Conservation (phyloP, 768 basidiomycete species). For the Hydnomerulius pinastri region DNA sequence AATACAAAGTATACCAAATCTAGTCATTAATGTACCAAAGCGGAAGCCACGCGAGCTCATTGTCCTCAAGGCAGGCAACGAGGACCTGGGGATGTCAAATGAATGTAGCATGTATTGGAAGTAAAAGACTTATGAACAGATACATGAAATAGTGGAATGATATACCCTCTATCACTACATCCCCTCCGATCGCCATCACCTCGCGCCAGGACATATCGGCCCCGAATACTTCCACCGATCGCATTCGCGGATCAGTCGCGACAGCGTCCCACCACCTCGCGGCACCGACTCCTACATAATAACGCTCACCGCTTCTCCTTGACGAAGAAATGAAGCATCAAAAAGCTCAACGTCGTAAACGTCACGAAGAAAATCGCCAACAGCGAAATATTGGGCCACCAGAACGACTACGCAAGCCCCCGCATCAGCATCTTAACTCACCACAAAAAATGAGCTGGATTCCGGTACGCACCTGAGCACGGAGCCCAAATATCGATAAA, state of each 20-base stretch:
- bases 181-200: not conserved
- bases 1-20: conserved; percentile 13
- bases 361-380: conserved; percentile 84
- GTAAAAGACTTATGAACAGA: not conserved
- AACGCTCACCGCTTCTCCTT: conserved; percentile 58
- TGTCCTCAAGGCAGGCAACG: not conserved
- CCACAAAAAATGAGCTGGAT: not conserved
- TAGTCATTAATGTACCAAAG: not conserved
- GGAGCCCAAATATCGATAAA: conserved; percentile 89
- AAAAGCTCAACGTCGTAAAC: conserved; percentile 76
- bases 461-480: conserved; percentile 71
- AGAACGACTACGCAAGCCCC: conserved; percentile 74
- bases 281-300: not conserved
- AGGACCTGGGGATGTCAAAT: not conserved
- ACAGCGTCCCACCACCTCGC: not conserved
- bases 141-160: not conserved
- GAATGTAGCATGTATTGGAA: not conserved
- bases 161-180: not conserved
- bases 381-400: conserved; percentile 95
- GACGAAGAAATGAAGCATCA: conserved; percentile 85
- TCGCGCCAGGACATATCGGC: too few species aligned
- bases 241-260: too few species aligned
- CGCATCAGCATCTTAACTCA: conserved; percentile 13
- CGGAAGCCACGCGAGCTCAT: not conserved
- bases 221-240: too few species aligned